Percentiles rank a stretch among this genome's conserved stretches.
Evolutionary conservation across 129 eudicot genomes (phyloP).

Genomic region (Rutidosis leptorrhynchoides): DNA sequence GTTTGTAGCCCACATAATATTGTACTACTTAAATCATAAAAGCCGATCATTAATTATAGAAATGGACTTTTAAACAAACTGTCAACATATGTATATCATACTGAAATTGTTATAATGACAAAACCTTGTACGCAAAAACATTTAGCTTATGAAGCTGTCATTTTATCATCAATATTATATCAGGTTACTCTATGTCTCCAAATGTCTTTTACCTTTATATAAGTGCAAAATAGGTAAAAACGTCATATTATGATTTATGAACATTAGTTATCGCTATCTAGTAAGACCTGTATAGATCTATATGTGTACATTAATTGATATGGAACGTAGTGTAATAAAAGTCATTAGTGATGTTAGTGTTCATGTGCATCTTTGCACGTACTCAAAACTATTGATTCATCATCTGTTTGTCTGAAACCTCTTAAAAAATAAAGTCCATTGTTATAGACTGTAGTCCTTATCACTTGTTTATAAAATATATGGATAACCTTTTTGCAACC

Average conservation of each 20-base stretch:
- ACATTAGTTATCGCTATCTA: background rate
- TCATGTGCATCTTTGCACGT: too few species aligned
- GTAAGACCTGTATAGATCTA: background rate
- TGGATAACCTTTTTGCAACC: too few species aligned
- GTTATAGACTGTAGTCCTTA: too few species aligned
- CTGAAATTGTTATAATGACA: background rate
- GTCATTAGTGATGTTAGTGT: too few species aligned
- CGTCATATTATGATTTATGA: background rate
- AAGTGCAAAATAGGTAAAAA: background rate
- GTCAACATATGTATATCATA: background rate
- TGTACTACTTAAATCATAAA: slow-evolving; percentile 19
- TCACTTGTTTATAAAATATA: too few species aligned
- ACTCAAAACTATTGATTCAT: too few species aligned
- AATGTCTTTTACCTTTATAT: slow-evolving; percentile 1
- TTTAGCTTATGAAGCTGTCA: background rate
- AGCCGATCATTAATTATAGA: slow-evolving; percentile 23
- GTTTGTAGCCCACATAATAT: slow-evolving; percentile 32
- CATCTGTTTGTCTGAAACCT: too few species aligned
- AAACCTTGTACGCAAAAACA: background rate
- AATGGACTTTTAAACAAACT: background rate
- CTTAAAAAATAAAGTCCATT: too few species aligned
- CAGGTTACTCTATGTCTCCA: slow-evolving; percentile 18
- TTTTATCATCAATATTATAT: background rate
- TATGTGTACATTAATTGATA: too few species aligned
- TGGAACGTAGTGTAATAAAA: too few species aligned